Evolutionary conservation across 2,329 filamentous ascomycete genomes (phyloP).

Genomic region (Emergomyces pasteurianus): DNA sequence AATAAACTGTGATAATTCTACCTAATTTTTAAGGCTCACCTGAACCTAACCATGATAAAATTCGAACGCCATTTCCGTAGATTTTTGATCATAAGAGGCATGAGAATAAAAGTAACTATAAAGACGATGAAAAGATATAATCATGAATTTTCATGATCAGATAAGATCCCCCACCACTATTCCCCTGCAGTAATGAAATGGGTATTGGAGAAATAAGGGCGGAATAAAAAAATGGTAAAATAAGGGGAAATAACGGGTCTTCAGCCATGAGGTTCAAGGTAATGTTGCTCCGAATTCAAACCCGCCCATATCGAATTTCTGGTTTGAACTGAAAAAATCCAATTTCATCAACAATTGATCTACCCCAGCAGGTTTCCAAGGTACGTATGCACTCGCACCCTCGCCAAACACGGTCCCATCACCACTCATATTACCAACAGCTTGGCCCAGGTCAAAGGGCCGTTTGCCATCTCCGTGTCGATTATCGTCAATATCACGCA

Average conservation of each 20-base stretch:
- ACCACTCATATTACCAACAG: conserved; percentile 20
- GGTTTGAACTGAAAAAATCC: conserved; percentile 42
- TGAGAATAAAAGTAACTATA: neutral
- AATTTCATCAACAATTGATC: conserved; percentile 86
- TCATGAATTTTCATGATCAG: neutral
- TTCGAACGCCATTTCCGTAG: neutral
- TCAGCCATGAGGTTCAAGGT: neutral
- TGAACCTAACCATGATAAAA: neutral
- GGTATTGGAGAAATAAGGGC: neutral
- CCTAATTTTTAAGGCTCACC: neutral
- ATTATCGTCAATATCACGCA: conserved; percentile 49
- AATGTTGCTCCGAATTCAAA: conserved; percentile 3
- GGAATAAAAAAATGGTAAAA: neutral
- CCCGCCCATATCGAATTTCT: conserved; percentile 1
- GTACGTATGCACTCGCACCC: conserved; percentile 45
- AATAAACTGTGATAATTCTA: neutral
- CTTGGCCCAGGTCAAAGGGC: conserved; percentile 20
- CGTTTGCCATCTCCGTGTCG: conserved; percentile 32
- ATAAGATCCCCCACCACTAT: neutral
- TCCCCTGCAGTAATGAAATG: too few relatives aligned
- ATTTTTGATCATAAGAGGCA: neutral
- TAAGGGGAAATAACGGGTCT: neutral
- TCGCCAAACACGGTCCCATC: conserved; percentile 20
- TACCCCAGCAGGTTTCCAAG: conserved; percentile 63
- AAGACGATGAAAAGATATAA: neutral